A percentile compares a stretch with the other conserved stretches of the same genome.
Evolutionary conservation across 257 asterid species (phyloP).

Genomic region (Solanum tacnaense): DNA sequence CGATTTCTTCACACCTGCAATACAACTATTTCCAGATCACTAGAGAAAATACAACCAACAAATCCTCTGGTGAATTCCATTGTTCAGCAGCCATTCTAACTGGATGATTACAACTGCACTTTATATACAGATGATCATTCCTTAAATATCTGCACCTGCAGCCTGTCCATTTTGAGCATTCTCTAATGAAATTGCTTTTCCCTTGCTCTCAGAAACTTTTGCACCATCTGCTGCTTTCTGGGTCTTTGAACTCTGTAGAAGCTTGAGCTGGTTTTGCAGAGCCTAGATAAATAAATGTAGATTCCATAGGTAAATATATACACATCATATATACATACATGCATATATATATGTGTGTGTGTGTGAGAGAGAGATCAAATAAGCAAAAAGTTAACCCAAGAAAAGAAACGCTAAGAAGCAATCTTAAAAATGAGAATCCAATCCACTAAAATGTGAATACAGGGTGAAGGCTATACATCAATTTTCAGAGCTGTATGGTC

Average conservation of each 20-base stretch:
- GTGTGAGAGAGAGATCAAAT: no score
- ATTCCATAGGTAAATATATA: background rate
- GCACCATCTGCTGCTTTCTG: conserved; percentile 17
- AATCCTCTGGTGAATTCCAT: background rate
- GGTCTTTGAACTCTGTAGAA: conserved; percentile 18
- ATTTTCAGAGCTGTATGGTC: background rate
- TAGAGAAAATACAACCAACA: background rate
- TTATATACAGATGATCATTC: background rate
- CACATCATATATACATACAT: no score
- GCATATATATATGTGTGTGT: no score
- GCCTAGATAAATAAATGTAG: conserved; percentile 16
- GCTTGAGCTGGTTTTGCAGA: conserved; percentile 52
- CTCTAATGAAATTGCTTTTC: conserved; percentile 31
- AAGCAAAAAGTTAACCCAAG: background rate
- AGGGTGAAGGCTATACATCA: background rate
- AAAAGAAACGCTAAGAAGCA: background rate
- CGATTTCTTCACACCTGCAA: background rate
- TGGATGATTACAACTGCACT: background rate
- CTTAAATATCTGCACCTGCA: background rate
- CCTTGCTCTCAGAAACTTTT: conserved; percentile 34
- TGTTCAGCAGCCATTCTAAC: background rate
- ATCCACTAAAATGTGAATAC: background rate
- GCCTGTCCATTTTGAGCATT: background rate
- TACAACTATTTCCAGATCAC: background rate
- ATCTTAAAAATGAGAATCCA: background rate